Evolutionary conservation across 139 green algal species (phyloP), one percentile per base, ranked within the genome.

Genomic region (Asterochloris sp.): DNA sequence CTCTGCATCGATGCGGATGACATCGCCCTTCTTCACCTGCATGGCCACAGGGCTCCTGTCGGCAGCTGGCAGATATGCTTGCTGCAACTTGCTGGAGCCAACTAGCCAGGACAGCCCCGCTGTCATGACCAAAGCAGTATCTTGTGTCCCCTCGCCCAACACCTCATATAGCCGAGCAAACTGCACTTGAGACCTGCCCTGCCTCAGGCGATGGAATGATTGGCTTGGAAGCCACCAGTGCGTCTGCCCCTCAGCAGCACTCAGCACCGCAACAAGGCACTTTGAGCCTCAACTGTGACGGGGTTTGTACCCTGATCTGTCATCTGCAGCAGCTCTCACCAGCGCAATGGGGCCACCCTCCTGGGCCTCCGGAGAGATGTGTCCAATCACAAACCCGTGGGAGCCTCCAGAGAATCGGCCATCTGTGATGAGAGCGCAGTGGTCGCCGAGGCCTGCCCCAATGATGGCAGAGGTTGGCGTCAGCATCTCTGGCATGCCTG

Each of bases 401-500:
- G 92, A 97, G 74, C 95, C 97, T 62, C 97, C 97, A 24, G 91
- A 96, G 90, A 99, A 99, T 61, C 97, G 91, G 12, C 97, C 97
- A 86, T 99, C 97, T 10, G 96, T 99, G 88, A 99, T 96, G 78
- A 99, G 93, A 27, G 95, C 96, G 81, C 93, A 97, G 28, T 98
- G 94, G 80, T 98, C 93, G 80, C 97, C 97, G 62, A 99, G 92
- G 54, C 97, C 97, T 13, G 97, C 96, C 15, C 96, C 97, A 92
- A 99, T 99, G 91, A 99, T 98, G 78, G 96, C 95, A 14, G 84
- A 93, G 67, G 97, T 99, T 82, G 97, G 97, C 2, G 94, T 99
- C 26, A 99, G 85, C 97, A 99, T 99, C 90, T 99, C 97, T 0
- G 96, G 97, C 96, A 99, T 99, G 83, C 97, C 97, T 19, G 97